Evolutionary conservation across 441 rosid genomes (phyloP).

Genomic region (Euphorbia celastroides): DNA sequence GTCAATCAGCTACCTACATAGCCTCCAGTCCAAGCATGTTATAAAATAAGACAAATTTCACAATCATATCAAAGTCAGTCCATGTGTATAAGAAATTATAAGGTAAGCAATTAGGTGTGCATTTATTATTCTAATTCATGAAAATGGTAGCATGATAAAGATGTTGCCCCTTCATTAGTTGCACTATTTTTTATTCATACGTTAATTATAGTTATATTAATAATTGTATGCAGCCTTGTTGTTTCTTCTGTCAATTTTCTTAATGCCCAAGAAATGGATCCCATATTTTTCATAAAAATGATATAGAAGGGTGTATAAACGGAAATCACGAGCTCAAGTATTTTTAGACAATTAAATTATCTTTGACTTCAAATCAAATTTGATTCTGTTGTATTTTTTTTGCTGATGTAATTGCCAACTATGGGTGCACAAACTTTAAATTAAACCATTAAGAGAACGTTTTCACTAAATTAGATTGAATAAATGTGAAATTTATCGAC

Average conservation of each 20-base stretch:
- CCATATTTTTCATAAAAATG: not conserved
- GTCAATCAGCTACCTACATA: not conserved
- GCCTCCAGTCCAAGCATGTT: not conserved
- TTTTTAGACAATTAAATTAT: not conserved
- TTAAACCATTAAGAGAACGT: too few relatives aligned
- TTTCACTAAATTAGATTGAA: too few relatives aligned
- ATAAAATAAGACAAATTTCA: not conserved
- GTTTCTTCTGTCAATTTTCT: not conserved
- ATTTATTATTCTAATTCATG: not conserved
- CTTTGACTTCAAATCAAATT: not conserved
- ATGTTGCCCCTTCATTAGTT: not conserved
- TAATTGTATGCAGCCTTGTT: not conserved
- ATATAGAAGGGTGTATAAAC: not conserved
- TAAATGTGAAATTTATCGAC: too few relatives aligned
- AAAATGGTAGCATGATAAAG: not conserved
- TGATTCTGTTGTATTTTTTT: too few relatives aligned
- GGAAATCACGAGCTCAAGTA: not conserved
- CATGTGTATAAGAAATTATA: not conserved
- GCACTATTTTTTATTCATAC: not conserved
- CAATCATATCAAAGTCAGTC: not conserved
- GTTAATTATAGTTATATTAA: not conserved
- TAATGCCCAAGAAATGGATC: not conserved
- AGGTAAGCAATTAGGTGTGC: not conserved
- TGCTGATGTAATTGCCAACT: too few relatives aligned
- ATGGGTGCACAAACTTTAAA: too few relatives aligned